Percentiles rank a stretch among this genome's conserved stretches.
These are phyloP conservation scores for Cryptomeria japonica DNA, from an alignment of 75 land plant species.

Conservation along the genomic window DNA sequence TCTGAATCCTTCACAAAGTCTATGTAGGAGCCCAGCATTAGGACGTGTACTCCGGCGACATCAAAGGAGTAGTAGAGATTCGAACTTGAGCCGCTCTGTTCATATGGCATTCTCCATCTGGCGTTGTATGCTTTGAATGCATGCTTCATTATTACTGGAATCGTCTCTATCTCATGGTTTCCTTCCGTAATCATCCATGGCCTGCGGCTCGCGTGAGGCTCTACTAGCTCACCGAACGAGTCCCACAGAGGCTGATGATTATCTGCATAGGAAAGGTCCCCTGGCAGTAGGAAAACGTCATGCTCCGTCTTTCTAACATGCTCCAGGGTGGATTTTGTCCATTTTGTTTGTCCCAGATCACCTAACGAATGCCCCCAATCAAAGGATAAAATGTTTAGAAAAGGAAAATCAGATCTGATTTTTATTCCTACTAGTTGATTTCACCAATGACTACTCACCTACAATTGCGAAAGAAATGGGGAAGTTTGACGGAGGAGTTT, in stretches of 20 bases:
- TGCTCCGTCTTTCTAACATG: conserved; percentile 24
- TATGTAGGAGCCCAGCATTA: conserved; percentile 61
- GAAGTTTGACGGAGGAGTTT: conserved; percentile 37
- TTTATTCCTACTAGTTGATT: background rate
- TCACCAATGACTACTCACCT: conserved; percentile 8
- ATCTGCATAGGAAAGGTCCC: conserved; percentile 62
- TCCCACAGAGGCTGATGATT: conserved; percentile 52
- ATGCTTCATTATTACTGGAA: conserved; percentile 30
- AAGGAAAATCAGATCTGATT: background rate
- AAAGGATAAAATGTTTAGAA: background rate
- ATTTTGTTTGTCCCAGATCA: conserved; percentile 54
- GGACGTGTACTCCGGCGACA: conserved; percentile 52
- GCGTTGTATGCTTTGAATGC: conserved; percentile 51
- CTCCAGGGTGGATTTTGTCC: conserved; percentile 41
- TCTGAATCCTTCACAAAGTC: conserved; percentile 26
- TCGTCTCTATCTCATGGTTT: conserved; percentile 54
- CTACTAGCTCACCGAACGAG: conserved; percentile 41
- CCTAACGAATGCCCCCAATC: conserved; percentile 32
- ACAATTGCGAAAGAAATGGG: conserved; percentile 37
- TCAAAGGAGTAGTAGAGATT: conserved; percentile 65
- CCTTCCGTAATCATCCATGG: conserved; percentile 68
- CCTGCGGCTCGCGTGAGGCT: conserved; percentile 43
- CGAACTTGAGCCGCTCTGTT: conserved; percentile 52
- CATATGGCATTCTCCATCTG: conserved; percentile 57
- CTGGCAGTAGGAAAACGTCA: conserved; percentile 43